Percentiles rank a stretch among this genome's conserved stretches.
These are phyloP conservation scores for Aspergillus piperis DNA, from an alignment of 2,329 filamentous ascomycete genomes.

Conservation along the genomic window DNA sequence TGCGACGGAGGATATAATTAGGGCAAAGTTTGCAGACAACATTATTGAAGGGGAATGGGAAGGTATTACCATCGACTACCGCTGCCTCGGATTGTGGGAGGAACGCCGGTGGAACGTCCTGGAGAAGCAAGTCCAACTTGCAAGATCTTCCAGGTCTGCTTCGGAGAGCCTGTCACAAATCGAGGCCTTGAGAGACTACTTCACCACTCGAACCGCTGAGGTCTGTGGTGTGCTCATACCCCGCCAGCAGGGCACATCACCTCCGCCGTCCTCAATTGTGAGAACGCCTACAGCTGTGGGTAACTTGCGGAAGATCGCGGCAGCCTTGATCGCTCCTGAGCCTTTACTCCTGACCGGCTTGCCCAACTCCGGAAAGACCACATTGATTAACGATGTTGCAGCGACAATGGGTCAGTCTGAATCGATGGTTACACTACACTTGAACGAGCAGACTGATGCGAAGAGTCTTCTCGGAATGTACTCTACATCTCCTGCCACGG, in stretches of 20 bases:
- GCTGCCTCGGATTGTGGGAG: constrained; percentile 68
- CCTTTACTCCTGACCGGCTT: constrained; percentile 81
- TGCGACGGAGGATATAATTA: constrained; percentile 71
- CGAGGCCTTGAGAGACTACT: constrained; percentile 31
- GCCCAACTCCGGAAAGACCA: constrained; percentile 88
- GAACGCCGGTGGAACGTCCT: constrained; percentile 56
- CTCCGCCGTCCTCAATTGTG: constrained; percentile 58
- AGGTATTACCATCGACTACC: constrained; percentile 73
- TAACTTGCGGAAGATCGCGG: constrained; percentile 72
- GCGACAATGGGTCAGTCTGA: constrained; percentile 75
- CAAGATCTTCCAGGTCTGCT: constrained; percentile 26
- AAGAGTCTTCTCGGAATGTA: constrained; percentile 96
- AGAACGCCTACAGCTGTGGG: constrained; percentile 69
- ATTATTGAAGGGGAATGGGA: constrained; percentile 73
- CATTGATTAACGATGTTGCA: constrained; percentile 78
- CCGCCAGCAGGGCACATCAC: constrained; percentile 51
- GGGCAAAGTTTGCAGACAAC: constrained; percentile 64
- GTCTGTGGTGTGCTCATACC: constrained; percentile 70
- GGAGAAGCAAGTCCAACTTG: constrained; percentile 27
- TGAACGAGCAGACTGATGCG: constrained; percentile 97
- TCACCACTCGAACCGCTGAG: constrained; percentile 64
- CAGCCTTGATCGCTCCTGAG: constrained; percentile 64
- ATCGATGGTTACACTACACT: constrained; percentile 86
- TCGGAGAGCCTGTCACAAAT: constrained; percentile 27
- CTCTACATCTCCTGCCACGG: constrained; percentile 81